Evolutionary conservation across 768 basidiomycete genomes (phyloP).

Genomic region (Suillus subluteus): DNA sequence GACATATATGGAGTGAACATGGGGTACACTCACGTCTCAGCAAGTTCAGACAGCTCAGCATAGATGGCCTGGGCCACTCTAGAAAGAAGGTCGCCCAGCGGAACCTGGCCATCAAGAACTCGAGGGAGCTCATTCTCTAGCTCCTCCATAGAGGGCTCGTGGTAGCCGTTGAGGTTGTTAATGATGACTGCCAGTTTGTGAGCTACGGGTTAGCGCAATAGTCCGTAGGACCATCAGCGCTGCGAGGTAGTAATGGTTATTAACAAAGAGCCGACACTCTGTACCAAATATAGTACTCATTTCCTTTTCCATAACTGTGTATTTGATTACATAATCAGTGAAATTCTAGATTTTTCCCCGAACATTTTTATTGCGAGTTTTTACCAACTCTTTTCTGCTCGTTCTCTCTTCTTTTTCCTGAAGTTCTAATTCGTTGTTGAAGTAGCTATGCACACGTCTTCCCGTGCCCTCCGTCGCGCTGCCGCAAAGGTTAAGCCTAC

Average conservation of each 20-base stretch:
- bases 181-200: constrained; percentile 14
- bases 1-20: constrained; percentile 12
- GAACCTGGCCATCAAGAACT: constrained; percentile 74
- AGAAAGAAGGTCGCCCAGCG: constrained; percentile 73
- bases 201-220: not conserved
- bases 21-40: constrained; percentile 72
- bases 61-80: constrained; percentile 80
- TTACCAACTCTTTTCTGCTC: constrained; percentile 12
- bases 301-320: not conserved
- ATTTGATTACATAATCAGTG: not conserved
- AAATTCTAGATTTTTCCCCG: constrained; percentile 36
- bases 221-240: not conserved
- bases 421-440: constrained; percentile 17
- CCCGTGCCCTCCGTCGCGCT: constrained; percentile 69
- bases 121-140: constrained; percentile 76
- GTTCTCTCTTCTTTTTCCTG: constrained; percentile 18
- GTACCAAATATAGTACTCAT: not conserved
- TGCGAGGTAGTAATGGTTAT: not conserved
- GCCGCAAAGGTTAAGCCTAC: constrained; percentile 57
- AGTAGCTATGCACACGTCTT: constrained; percentile 67
- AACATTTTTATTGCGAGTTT: constrained; percentile 30
- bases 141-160: constrained; percentile 50
- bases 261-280: not conserved
- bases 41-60: constrained; percentile 78
- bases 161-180: constrained; percentile 35